phyloP scores from a whole-genome alignment of 2,329 filamentous ascomycete species.

The Curvularia verruculosa region DNA sequence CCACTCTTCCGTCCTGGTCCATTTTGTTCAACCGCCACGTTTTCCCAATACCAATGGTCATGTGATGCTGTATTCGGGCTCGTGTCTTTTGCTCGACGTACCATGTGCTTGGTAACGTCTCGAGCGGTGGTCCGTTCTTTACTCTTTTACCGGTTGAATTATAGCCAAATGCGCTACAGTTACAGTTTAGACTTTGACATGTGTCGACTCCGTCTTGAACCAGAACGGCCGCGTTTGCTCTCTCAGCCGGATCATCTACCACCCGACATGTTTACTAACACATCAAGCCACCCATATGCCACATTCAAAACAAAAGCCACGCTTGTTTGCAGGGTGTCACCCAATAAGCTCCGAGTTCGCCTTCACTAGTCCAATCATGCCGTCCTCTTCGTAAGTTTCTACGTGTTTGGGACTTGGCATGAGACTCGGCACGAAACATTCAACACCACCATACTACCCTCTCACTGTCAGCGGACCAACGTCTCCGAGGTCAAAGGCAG shows the following conservation, averaged over 20 bases:
- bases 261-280: neutral
- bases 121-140: neutral
- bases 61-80: neutral
- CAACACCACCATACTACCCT: neutral
- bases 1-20: neutral
- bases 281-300: conserved; percentile 1
- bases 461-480: neutral
- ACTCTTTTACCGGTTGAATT: neutral
- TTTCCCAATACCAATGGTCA: too few species aligned
- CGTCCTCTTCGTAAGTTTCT: conserved; percentile 5
- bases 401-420: conserved; percentile 20
- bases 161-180: too few species aligned
- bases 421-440: conserved; percentile 18
- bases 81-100: neutral
- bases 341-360: conserved; percentile 1
- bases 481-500: conserved; percentile 8
- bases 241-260: neutral
- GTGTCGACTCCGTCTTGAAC: neutral
- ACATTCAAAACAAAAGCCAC: conserved; percentile 5
- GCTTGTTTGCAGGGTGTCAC: neutral
- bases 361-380: neutral
- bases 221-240: neutral
- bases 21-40: neutral
- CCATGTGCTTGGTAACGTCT: too few species aligned
- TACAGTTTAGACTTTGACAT: neutral